phyloP scores from a whole-genome alignment of 73 alveolate genomes.

The Effrenium voratum region DNA sequence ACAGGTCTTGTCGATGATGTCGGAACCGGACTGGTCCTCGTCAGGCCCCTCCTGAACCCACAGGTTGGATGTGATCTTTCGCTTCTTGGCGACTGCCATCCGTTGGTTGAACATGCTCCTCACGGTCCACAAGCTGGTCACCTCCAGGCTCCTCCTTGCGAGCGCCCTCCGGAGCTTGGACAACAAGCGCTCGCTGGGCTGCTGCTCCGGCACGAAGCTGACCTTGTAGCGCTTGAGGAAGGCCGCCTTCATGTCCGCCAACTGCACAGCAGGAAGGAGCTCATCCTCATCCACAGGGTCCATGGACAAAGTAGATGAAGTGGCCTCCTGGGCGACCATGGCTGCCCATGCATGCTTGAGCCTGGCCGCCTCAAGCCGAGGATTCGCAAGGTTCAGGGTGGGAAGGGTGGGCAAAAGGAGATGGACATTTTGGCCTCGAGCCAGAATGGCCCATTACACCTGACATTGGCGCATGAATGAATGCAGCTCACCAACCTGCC shows the following conservation, averaged over 20 bases:
- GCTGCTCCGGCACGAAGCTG: neutral
- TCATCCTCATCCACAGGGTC: neutral
- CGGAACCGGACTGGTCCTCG: neutral
- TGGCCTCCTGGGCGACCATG: neutral
- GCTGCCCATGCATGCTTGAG: slow-evolving; percentile 1
- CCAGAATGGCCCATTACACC: too few relatives aligned
- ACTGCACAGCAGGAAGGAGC: neutral
- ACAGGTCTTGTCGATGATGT: too few relatives aligned
- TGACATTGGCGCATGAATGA: too few relatives aligned
- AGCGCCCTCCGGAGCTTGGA: neutral
- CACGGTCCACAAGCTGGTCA: neutral
- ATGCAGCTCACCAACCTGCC: too few relatives aligned
- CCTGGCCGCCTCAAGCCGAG: neutral
- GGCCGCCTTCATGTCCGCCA: neutral
- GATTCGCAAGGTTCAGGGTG: neutral
- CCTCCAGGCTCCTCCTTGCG: neutral
- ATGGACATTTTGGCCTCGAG: too few relatives aligned
- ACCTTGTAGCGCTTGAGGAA: neutral
- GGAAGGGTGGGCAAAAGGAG: too few relatives aligned
- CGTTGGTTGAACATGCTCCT: neutral
- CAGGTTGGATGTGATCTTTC: too few relatives aligned
- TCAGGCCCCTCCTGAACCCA: neutral
- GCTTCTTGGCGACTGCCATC: neutral
- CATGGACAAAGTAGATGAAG: neutral
- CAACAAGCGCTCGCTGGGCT: neutral